phyloP scores from a whole-genome alignment of 805 yeast species.

The Saccharomycopsis javanensis region DNA sequence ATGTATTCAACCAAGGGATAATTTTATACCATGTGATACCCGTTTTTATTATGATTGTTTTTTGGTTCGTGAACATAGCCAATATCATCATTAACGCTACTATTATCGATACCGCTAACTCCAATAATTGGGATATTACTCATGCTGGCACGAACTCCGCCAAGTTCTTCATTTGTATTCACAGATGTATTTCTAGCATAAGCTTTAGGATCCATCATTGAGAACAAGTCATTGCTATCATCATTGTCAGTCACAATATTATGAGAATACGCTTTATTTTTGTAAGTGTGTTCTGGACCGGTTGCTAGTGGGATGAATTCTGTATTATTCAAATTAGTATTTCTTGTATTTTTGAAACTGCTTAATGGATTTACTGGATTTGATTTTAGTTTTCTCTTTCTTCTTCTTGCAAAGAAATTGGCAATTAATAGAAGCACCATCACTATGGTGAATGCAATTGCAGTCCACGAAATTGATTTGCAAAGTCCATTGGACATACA shows the following conservation, averaged over 20 bases:
- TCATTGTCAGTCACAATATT: not conserved
- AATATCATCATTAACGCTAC: not conserved
- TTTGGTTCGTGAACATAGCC: not conserved
- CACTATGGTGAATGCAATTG: not conserved
- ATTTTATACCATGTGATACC: not conserved
- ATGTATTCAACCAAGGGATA: too few relatives aligned
- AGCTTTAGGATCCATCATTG: not conserved
- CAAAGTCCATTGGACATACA: not conserved
- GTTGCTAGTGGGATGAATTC: not conserved
- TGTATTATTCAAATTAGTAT: not conserved
- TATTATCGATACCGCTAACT: not conserved
- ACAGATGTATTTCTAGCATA: not conserved
- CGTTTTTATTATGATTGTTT: not conserved
- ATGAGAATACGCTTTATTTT: not conserved
- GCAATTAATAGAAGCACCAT: not conserved
- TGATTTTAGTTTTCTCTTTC: not conserved
- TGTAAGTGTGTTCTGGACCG: not conserved
- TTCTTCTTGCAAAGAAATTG: not conserved
- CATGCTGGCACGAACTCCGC: not conserved
- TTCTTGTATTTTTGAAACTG: not conserved
- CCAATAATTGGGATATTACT: not conserved
- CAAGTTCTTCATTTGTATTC: not conserved
- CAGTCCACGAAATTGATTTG: not conserved
- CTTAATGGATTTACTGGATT: not conserved
- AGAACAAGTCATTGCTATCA: not conserved